phyloP scores from a whole-genome alignment of 148 eudicot genomes.

The Salicornia ramosissima region DNA sequence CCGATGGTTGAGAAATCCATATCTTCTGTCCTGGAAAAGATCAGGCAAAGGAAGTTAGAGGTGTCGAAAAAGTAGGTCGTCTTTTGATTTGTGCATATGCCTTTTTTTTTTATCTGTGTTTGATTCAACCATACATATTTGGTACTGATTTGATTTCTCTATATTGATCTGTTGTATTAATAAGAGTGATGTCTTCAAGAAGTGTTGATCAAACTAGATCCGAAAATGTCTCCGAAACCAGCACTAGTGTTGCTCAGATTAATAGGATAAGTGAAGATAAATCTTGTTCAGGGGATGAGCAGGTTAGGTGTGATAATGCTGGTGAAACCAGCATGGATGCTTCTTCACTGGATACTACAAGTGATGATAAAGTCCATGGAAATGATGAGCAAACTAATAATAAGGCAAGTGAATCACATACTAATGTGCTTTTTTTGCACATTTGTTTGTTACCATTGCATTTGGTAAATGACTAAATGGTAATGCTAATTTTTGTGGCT shows the following conservation, averaged over 20 bases:
- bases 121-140: background rate
- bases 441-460: background rate
- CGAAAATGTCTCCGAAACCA: background rate
- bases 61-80: slow-evolving; percentile 54
- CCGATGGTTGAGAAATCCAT: slow-evolving; percentile 64
- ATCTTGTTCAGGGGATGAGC: slow-evolving; percentile 28
- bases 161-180: background rate
- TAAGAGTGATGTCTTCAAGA: slow-evolving; percentile 30
- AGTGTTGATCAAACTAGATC: background rate
- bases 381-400: slow-evolving; percentile 22
- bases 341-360: slow-evolving; percentile 10
- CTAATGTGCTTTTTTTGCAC: background rate
- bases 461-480: no score
- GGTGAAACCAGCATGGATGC: slow-evolving; percentile 21
- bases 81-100: background rate
- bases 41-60: slow-evolving; percentile 77
- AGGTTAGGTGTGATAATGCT: slow-evolving; percentile 14
- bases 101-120: no score
- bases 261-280: slow-evolving; percentile 15
- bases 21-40: slow-evolving; percentile 81
- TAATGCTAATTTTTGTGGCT: background rate
- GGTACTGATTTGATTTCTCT: background rate
- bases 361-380: slow-evolving; percentile 29
- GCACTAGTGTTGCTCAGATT: background rate
- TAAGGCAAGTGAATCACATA: slow-evolving; percentile 25